phyloP scores from a whole-genome alignment of 2,329 filamentous ascomycete species.

The Talaromyces atroroseus region DNA sequence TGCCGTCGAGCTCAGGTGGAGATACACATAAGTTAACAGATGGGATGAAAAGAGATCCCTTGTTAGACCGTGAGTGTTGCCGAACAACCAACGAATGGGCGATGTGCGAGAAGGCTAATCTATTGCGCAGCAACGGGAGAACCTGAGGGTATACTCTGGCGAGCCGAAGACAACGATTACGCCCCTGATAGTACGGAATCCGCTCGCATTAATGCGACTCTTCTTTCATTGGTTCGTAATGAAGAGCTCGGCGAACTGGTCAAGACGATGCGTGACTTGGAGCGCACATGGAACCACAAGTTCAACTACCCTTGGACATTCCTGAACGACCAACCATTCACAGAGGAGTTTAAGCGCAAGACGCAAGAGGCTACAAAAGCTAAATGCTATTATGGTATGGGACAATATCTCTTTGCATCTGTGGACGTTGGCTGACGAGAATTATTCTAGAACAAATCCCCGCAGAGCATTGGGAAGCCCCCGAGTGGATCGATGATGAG shows the following conservation, averaged over 20 bases:
- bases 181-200: conserved; percentile 67
- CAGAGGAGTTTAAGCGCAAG: conserved; percentile 81
- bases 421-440: conserved; percentile 21
- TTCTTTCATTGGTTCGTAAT: conserved; percentile 88
- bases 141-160: conserved; percentile 68
- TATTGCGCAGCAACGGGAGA: conserved; percentile 67
- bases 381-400: conserved; percentile 72
- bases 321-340: conserved; percentile 93
- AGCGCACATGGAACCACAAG: conserved; percentile 94
- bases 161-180: conserved; percentile 71
- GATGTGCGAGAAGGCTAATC: conserved; percentile 15
- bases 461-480: conserved; percentile 89
- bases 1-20: conserved; percentile 37
- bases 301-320: conserved; percentile 99
- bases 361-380: conserved; percentile 82
- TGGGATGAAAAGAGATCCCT: conserved; percentile 73
- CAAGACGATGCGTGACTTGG: conserved; percentile 82
- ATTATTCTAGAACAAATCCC: conserved; percentile 67
- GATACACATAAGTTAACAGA: conserved; percentile 29
- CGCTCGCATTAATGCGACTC: conserved; percentile 84
- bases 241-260: conserved; percentile 80
- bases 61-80: conserved; percentile 67
- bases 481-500: conserved; percentile 85
- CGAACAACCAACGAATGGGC: conserved; percentile 10
- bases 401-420: neutral